Conservation (phyloP, 164 flowering plant species). For the Liquidambar formosana region DNA sequence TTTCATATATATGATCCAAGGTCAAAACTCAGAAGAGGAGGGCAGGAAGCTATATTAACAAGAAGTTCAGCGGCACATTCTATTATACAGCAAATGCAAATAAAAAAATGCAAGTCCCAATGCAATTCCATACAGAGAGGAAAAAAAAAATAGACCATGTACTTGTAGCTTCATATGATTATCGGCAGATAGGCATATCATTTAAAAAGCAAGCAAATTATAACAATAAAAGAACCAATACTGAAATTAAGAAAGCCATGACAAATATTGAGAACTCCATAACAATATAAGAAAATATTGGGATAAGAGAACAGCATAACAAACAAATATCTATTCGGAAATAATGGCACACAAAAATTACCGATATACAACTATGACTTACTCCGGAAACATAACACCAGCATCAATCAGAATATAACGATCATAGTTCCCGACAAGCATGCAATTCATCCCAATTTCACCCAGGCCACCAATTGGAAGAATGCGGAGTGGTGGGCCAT, state of each 20-base stretch:
- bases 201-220: not conserved
- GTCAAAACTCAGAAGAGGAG: not conserved
- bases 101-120: not conserved
- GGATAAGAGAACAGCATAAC: not conserved
- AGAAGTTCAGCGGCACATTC: not conserved
- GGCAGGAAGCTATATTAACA: not conserved
- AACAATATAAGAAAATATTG: no score
- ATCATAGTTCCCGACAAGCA: slow-evolving; percentile 96
- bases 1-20: not conserved
- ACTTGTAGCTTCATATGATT: not conserved
- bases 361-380: slow-evolving; percentile 28
- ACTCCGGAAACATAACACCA: slow-evolving; percentile 99
- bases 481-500: slow-evolving; percentile 96
- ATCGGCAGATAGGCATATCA: not conserved
- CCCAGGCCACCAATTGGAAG: slow-evolving; percentile 98
- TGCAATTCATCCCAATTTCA: slow-evolving; percentile 99
- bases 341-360: not conserved
- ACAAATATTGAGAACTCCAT: not conserved
- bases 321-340: no score
- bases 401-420: slow-evolving; percentile 98
- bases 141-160: not conserved
- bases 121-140: not conserved
- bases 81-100: not conserved
- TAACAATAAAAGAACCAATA: not conserved
- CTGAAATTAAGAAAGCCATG: not conserved